Evolutionary conservation across 148 eudicot species (phyloP).

Genomic region (Heliamphora exappendiculata): DNA sequence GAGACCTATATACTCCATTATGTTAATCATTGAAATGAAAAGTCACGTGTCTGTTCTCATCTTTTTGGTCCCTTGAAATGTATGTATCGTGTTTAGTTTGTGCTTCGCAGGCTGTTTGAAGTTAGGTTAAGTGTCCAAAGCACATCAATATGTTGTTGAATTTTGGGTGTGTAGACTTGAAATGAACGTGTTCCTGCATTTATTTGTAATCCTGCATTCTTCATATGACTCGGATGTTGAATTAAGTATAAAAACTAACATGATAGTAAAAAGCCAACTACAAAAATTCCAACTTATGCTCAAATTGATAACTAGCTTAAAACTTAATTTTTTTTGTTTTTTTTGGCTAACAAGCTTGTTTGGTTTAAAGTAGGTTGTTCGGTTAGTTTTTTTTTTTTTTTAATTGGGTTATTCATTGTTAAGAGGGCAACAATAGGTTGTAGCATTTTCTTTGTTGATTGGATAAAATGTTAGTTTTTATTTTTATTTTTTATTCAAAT

Average conservation of each 20-base stretch:
- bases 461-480: too few species aligned
- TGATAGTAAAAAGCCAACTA: background rate
- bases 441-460: too few species aligned
- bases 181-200: background rate
- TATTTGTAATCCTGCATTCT: background rate
- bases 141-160: background rate
- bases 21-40: background rate
- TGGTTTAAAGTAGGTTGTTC: too few species aligned
- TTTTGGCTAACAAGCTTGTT: too few species aligned
- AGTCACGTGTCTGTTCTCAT: background rate
- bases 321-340: background rate
- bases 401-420: too few species aligned
- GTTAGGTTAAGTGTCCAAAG: background rate
- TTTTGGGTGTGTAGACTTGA: background rate
- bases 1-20: too few species aligned
- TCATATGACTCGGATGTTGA: background rate
- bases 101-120: background rate
- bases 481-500: too few species aligned
- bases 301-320: too few species aligned
- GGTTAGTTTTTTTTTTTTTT: too few species aligned
- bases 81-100: background rate
- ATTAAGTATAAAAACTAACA: background rate
- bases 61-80: background rate
- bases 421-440: too few species aligned
- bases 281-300: too few species aligned